These are phyloP conservation scores for Xylaria arbuscula DNA, from an alignment of 2,329 filamentous ascomycete genomes.

Conservation along the genomic window DNA sequence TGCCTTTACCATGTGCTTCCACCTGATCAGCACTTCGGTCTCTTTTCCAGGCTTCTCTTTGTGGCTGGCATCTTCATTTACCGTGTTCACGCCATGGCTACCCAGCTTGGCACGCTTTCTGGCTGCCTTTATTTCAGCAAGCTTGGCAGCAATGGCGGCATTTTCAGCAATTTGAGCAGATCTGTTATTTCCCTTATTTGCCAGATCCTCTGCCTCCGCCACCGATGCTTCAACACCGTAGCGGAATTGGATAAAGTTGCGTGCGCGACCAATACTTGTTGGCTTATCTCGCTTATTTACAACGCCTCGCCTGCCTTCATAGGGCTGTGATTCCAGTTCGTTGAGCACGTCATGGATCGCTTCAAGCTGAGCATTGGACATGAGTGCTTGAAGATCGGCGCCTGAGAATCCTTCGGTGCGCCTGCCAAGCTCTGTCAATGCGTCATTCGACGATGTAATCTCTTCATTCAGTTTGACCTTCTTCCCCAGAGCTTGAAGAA, in stretches of 20 bases:
- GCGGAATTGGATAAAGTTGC: slow-evolving; percentile 83
- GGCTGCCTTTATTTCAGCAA: slow-evolving; percentile 80
- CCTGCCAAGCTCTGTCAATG: slow-evolving; percentile 77
- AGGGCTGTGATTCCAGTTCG: slow-evolving; percentile 58
- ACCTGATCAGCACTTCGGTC: slow-evolving; percentile 82
- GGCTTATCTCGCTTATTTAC: slow-evolving; percentile 52
- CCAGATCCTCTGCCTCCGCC: slow-evolving; percentile 52
- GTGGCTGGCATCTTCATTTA: slow-evolving; percentile 43
- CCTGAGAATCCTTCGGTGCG: slow-evolving; percentile 92
- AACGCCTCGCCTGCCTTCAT: slow-evolving; percentile 50
- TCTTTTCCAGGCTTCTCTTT: slow-evolving; percentile 57
- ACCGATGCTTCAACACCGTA: slow-evolving; percentile 73
- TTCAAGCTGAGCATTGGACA: slow-evolving; percentile 96
- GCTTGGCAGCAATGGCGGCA: slow-evolving; percentile 81
- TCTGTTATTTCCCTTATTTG: slow-evolving; percentile 60
- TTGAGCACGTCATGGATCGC: slow-evolving; percentile 93
- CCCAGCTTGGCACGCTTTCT: slow-evolving; percentile 71
- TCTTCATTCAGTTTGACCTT: slow-evolving; percentile 80
- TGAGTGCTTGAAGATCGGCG: slow-evolving; percentile 91
- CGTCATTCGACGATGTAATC: slow-evolving; percentile 66
- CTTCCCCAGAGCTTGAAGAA: slow-evolving; percentile 82
- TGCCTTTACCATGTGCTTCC: slow-evolving; percentile 84
- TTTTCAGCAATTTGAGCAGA: slow-evolving; percentile 75
- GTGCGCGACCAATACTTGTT: slow-evolving; percentile 49
- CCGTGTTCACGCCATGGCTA: slow-evolving; percentile 50